Conservation (phyloP, 768 basidiomycete genomes). For the Russula sp. region DNA sequence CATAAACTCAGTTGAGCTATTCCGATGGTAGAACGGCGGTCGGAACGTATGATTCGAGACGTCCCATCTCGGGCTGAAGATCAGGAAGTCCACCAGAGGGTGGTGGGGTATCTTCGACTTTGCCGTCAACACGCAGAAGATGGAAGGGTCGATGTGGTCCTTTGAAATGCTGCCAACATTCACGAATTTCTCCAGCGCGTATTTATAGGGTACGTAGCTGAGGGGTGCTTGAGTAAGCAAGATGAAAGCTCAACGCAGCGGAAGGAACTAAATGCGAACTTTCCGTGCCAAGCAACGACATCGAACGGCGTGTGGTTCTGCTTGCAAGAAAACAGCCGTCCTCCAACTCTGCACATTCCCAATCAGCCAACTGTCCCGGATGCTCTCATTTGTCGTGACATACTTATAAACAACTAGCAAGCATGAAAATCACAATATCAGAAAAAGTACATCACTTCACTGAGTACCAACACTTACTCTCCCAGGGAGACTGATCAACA, state of each 20-base stretch:
- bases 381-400: background rate
- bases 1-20: slow-evolving; percentile 56
- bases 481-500: slow-evolving; percentile 53
- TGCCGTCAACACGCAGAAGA: slow-evolving; percentile 62
- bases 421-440: slow-evolving; percentile 40
- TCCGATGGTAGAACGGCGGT: slow-evolving; percentile 64
- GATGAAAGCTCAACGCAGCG: background rate
- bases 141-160: slow-evolving; percentile 64
- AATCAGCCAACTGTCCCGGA: background rate
- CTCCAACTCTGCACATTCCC: slow-evolving; percentile 37
- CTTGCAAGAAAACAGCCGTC: slow-evolving; percentile 44
- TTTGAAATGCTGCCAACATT: slow-evolving; percentile 56
- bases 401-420: slow-evolving; percentile 23
- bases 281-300: slow-evolving; percentile 66
- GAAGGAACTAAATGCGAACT: slow-evolving; percentile 32
- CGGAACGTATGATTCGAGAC: slow-evolving; percentile 52
- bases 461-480: slow-evolving; percentile 33
- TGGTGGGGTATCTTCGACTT: slow-evolving; percentile 52
- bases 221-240: background rate
- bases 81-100: slow-evolving; percentile 55
- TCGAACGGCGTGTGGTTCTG: slow-evolving; percentile 66
- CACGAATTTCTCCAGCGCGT: slow-evolving; percentile 55
- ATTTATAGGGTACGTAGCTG: slow-evolving; percentile 63
- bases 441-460: background rate
- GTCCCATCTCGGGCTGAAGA: slow-evolving; percentile 61